Evolutionary conservation across 768 basidiomycete species (phyloP), one percentile per base, ranked within the genome.

Genomic region (Sporobolomyces pararoseus): DNA sequence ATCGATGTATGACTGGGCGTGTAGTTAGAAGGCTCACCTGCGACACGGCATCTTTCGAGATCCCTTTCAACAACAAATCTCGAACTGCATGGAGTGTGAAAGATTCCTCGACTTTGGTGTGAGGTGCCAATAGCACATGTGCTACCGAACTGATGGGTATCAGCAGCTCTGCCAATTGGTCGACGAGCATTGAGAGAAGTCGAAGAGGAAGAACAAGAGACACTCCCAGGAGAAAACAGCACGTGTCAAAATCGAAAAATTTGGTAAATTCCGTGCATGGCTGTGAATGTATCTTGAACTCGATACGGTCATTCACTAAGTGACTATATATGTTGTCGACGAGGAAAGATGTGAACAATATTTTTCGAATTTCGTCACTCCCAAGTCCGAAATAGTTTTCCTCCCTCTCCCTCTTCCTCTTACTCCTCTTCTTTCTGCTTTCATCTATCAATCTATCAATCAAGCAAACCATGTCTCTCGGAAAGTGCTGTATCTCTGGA

Each of bases 91-190:
- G 96, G 13, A 98, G 84, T 74, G 89, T 93, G 83, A 97, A 97
- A 76, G 89, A 90, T 80, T 99, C 96, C 79, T 99, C 96, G 34
- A 99, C 96, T 81, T 99, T 99, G 5, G 90, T 89, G 78, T 89
- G 91, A 0, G 96, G 95, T 3, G 90, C 85, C 4, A 90, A 81
- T 31, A 66, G 47, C 25, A 57, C 88, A 72, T 95, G 88, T 1
- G 68, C n/a, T 32, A 64, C 57, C 7, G 74, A 69, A 13, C 77
- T 66, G 27, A 67, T 23, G 19, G 79, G 59, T 1, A 70, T n/a
- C 7, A 61, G 52, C 7, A 35, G 16, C 52, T 70, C 68, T 12
- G 42, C 25, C 16, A 60, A 42, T n/a, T 32, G 39, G 16, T 60
- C 58, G n/a, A 31, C 25, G 31, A 35, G 19, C 59, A 50, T 61